phyloP scores from a whole-genome alignment of 169 alveolate genomes.

The Plasmodium sp. region DNA sequence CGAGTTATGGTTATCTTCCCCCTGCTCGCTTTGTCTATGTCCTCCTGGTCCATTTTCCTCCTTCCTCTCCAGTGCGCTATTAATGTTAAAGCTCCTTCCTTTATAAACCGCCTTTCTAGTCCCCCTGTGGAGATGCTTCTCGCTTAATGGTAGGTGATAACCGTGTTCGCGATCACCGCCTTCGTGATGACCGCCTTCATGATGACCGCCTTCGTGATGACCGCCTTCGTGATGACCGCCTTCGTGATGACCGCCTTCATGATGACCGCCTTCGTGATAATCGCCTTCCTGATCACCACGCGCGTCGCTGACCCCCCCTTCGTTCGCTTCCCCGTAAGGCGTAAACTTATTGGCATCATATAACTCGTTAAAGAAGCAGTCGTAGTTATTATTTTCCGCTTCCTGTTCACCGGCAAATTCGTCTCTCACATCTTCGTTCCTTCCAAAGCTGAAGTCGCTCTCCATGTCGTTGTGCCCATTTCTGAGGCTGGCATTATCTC shows the following conservation, averaged over 20 bases:
- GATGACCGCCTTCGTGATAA: neutral
- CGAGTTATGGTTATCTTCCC: neutral
- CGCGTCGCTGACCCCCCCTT: neutral
- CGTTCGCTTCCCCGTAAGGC: slow-evolving; percentile 10
- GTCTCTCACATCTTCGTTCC: slow-evolving; percentile 17
- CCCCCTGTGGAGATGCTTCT: neutral
- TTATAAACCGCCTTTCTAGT: neutral
- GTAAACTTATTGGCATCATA: slow-evolving; percentile 13
- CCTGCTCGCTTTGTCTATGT: neutral
- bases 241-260: neutral
- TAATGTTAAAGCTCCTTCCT: neutral
- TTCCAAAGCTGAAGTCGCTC: slow-evolving; percentile 74
- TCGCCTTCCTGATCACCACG: neutral
- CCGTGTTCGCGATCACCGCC: neutral
- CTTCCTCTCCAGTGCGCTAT: neutral
- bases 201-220: neutral
- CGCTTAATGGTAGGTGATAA: neutral
- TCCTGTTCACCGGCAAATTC: slow-evolving; percentile 2
- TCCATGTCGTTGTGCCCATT: slow-evolving; percentile 44
- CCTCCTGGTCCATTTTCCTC: neutral
- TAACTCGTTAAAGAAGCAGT: slow-evolving; percentile 46
- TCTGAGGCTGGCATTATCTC: neutral
- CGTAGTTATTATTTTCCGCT: slow-evolving; percentile 33
- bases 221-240: neutral
- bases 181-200: neutral